Evolutionary conservation across 306 rosid genomes (phyloP).

Genomic region (Pyrus bretschneideri): DNA sequence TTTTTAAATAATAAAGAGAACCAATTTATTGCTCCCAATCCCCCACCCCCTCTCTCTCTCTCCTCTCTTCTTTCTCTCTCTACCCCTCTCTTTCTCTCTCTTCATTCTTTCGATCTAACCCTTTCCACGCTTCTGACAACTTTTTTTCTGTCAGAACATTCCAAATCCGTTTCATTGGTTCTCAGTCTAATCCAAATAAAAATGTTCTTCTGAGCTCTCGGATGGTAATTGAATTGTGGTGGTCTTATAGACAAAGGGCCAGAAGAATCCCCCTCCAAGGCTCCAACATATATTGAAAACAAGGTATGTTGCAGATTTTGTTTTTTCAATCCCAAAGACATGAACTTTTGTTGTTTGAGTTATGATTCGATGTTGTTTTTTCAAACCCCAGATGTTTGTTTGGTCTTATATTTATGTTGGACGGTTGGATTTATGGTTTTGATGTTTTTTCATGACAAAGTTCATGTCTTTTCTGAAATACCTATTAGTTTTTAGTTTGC

Average conservation of each 20-base stretch:
- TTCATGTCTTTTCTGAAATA: slow-evolving; percentile 7
- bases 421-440: not conserved
- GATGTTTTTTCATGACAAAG: not conserved
- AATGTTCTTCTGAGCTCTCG: not conserved
- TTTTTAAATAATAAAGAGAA: slow-evolving; percentile 7
- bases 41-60: slow-evolving; percentile 15
- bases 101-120: not conserved
- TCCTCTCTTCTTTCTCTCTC: slow-evolving; percentile 22
- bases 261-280: not conserved
- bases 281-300: slow-evolving; percentile 9
- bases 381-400: not conserved
- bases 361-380: not conserved
- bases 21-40: slow-evolving; percentile 20
- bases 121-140: slow-evolving; percentile 12
- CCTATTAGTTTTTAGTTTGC: slow-evolving; percentile 5
- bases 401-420: not conserved
- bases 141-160: slow-evolving; percentile 30
- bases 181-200: not conserved
- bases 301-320: slow-evolving; percentile 22
- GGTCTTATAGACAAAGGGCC: not conserved
- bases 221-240: slow-evolving; percentile 1
- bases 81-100: slow-evolving; percentile 9
- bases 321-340: not conserved
- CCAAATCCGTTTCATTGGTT: slow-evolving; percentile 24
- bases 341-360: not conserved